phyloP scores from a whole-genome alignment of 805 yeast genomes.

The Ogataea populi-albae region DNA sequence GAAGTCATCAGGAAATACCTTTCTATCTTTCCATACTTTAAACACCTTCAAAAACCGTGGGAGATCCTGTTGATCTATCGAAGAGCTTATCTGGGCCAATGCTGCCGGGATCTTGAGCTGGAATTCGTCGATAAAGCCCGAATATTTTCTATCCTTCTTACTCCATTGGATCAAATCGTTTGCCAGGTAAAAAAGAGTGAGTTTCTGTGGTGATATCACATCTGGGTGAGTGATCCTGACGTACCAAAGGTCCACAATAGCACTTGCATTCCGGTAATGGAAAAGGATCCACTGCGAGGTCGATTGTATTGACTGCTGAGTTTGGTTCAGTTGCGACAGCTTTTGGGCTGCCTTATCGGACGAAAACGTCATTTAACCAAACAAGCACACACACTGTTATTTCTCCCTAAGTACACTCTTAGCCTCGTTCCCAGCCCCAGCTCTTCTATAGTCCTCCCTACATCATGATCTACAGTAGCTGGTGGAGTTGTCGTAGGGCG shows the following conservation, averaged over 20 bases:
- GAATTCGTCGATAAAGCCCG: constrained; percentile 59
- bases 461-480: no score
- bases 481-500: no score
- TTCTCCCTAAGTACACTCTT: no score
- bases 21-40: constrained; percentile 56
- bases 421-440: no score
- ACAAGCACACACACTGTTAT: no score
- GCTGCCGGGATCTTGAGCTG: constrained; percentile 45
- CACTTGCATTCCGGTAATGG: constrained; percentile 56
- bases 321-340: constrained; percentile 47
- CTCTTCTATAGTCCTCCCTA: no score
- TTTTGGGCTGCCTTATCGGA: constrained; percentile 48
- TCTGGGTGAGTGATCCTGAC: constrained; percentile 12
- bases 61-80: constrained; percentile 26
- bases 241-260: constrained; percentile 55
- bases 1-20: constrained; percentile 36
- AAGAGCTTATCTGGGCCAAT: constrained; percentile 32
- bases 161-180: constrained; percentile 84
- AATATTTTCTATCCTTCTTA: constrained; percentile 51
- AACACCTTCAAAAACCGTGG: constrained; percentile 48
- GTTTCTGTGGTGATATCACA: constrained; percentile 32
- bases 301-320: constrained; percentile 72
- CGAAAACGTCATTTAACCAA: constrained; percentile 46
- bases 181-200: constrained; percentile 64
- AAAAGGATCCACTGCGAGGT: constrained; percentile 70